Evolutionary conservation across 2,329 filamentous ascomycete genomes (phyloP), one percentile per base, ranked within the genome.

Genomic region (Botrytis fragariae): DNA sequence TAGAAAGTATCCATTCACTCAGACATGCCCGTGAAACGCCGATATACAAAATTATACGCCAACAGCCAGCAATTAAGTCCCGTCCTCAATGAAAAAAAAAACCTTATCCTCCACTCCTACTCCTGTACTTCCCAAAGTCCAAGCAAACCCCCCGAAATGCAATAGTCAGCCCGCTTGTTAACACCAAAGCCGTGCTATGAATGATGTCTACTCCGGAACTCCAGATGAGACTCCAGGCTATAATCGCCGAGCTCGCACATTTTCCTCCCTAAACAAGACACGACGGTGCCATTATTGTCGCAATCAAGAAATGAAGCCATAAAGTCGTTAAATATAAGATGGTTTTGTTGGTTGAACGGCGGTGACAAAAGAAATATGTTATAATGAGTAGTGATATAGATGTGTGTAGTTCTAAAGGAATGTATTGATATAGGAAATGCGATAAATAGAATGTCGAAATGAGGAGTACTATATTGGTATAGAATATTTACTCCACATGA

Each of bases 401-500:
- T 54, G 54, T 54, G 59, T 32, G 51, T 57, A 9, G n/a, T 39
- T 51, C 57, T 44, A 32, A 64, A 44, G 45, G n/a, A 63, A 45
- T 32, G 42, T 54, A 22, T 60, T 25, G 71, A 51, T 67, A 48
- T 32, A 44, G 16, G 44, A 9, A 54, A 69, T 48, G 68, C 67
- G 59, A 51, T n/a, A 29, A 9, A 35, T 54, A 14, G 22, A 45
- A 39, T 67, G 59, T 72, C 29, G 51, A 68, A 32, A 62, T 14
- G 59, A 71, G 44, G 57, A 51, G 65, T 69, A 35, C 39, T 5
- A 39, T 71, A n/a, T 60, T 62, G 32, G 42, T 48, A 72, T 70
- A 54, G 45, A 25, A 37, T n/a, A 22, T 74, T 69, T 84, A 86
- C 78, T 88, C 65, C 65, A 57, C 48, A 57, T 69, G 16, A 14